Base-by-base conservation (phyloP, 108 stramenopile species). In the Cyclotella choctawhatcheeana region DNA sequence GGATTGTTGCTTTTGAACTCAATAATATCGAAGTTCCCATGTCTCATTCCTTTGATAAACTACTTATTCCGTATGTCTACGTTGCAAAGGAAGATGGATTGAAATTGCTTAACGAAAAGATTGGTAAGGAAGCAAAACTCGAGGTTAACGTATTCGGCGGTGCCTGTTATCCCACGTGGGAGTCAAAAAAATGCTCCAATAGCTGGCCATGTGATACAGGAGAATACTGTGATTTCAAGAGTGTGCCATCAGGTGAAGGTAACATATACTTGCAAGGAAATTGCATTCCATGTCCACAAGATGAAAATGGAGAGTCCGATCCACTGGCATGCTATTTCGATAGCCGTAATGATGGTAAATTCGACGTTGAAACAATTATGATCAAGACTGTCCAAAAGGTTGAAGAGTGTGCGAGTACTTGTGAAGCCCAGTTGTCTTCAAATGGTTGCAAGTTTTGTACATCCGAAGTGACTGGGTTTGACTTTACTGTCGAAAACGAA, bases 241-340 rank as follows among this genome's bases (percentile, higher is more conserved):
- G 37, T 40, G 12, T 40, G 8, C 37, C 37, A 40, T 8, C 37
- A 6, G 37, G 37, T 40, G 6, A 6, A 6, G 37, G 37, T 12
- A 40, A 8, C 12, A 12, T 40, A 8, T 40, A 8, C 12, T 6
- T 8, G 37, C 12, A 60, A 40, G 59, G 59, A 6, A 35, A 40
- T 8, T 60, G 59, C 21, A 17, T 3, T 20, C 37, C 59, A 6
- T 60, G 59, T 34, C 59, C 59, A 8, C 33, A n/a, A 18, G 55
- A 26, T 5, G 55, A 56, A 22, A 10, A 56, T 6, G 55, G 55
- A 27, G 17, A 56, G 7, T 26, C n/a, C 25, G 7, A 35, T 35
- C 59, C 59, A 18, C 3, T 60, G 3, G 33, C 59, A 18, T 60
- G 59, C n/a, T 60, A 35, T 22, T 60, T 60, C n/a, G 59, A 60